A percentile compares a stretch with the other conserved stretches of the same genome.
Conservation (phyloP, 305 asterid genomes). For the Plantago coronopus region DNA sequence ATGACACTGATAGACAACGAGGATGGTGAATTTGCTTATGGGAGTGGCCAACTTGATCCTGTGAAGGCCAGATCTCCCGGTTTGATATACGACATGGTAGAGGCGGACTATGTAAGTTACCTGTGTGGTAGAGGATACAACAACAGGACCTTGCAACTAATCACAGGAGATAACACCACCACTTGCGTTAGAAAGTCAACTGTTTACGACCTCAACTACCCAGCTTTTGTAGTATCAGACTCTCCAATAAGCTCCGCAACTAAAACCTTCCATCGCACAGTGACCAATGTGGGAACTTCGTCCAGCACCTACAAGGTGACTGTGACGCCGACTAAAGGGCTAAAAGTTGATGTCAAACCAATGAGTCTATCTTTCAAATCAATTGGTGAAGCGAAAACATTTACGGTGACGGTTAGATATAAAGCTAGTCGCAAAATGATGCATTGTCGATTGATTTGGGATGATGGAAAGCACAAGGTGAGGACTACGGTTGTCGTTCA, state of each 20-base stretch:
- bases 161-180: constrained; percentile 36
- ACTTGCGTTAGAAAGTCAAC: constrained; percentile 37
- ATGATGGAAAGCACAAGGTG: constrained; percentile 45
- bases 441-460: constrained; percentile 53
- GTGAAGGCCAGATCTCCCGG: constrained; percentile 48
- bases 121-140: constrained; percentile 58
- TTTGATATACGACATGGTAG: constrained; percentile 44
- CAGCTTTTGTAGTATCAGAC: constrained; percentile 40
- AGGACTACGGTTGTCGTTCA: constrained; percentile 50
- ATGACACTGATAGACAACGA: constrained; percentile 26
- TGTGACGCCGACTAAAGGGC: constrained; percentile 21
- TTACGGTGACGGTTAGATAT: constrained; percentile 31
- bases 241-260: constrained; percentile 11
- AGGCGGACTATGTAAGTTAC: constrained; percentile 40
- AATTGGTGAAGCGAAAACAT: constrained; percentile 37
- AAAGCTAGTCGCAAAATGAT: background rate
- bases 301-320: constrained; percentile 35
- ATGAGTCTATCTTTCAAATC: constrained; percentile 34
- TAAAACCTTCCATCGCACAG: constrained; percentile 36
- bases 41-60: constrained; percentile 64
- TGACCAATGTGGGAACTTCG: constrained; percentile 58
- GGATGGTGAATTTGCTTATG: constrained; percentile 56
- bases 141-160: constrained; percentile 27
- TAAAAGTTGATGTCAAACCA: constrained; percentile 39
- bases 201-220: constrained; percentile 54